These are phyloP conservation scores for Cerioporus squamosus DNA, from an alignment of 1,284 basidiomycete genomes.

Conservation along the genomic window DNA sequence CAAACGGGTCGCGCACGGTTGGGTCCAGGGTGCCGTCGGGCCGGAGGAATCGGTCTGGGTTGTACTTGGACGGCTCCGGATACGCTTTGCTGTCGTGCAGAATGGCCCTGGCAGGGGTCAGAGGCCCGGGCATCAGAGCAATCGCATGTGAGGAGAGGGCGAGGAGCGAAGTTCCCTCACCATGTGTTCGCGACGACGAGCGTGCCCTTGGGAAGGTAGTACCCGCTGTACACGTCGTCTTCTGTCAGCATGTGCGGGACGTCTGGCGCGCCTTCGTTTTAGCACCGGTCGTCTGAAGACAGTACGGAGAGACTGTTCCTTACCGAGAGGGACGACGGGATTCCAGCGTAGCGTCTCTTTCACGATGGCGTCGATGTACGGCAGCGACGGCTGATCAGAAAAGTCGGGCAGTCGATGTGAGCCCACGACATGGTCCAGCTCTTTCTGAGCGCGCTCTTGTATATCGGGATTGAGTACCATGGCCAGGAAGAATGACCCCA, in stretches of 20 bases:
- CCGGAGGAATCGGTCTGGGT: slow-evolving; percentile 31
- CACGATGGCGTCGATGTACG: slow-evolving; percentile 38
- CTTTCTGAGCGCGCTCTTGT: slow-evolving; percentile 34
- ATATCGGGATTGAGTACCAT: slow-evolving; percentile 38
- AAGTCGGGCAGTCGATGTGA: slow-evolving; percentile 36
- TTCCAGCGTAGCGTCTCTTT: slow-evolving; percentile 41
- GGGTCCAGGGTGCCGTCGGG: slow-evolving; percentile 19
- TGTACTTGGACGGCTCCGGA: slow-evolving; percentile 23
- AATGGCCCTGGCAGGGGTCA: slow-evolving; percentile 18
- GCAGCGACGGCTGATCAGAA: slow-evolving; percentile 34
- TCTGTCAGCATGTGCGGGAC: slow-evolving; percentile 23
- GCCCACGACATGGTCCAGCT: slow-evolving; percentile 39
- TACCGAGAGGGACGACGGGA: slow-evolving; percentile 32
- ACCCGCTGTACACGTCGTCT: slow-evolving; percentile 30
- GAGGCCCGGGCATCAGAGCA: neutral
- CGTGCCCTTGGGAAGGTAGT: slow-evolving; percentile 28
- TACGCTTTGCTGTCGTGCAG: slow-evolving; percentile 29
- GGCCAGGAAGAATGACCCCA: slow-evolving; percentile 30
- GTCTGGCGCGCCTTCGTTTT: slow-evolving; percentile 3
- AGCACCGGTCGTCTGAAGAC: neutral
- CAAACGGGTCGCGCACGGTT: slow-evolving; percentile 26
- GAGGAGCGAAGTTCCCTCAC: slow-evolving; percentile 3
- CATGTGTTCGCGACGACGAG: slow-evolving; percentile 27
- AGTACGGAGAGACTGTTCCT: neutral
- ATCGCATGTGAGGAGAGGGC: neutral